phyloP scores from a whole-genome alignment of 768 basidiomycete genomes.

The Podaxis mareebaensis region DNA sequence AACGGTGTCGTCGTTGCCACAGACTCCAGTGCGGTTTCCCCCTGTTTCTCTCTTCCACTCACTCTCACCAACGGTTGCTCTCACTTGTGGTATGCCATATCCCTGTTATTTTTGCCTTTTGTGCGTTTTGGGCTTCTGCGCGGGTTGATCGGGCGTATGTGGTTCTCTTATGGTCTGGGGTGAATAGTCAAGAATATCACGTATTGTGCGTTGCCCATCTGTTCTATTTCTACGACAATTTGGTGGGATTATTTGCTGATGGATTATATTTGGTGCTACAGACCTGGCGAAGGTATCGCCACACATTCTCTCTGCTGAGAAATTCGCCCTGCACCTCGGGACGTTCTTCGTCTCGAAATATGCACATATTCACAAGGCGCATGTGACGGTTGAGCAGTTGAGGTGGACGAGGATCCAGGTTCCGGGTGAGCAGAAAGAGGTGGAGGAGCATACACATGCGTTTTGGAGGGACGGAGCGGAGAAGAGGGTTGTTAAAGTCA shows the following conservation, averaged over 20 bases:
- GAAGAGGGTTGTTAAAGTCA: constrained; percentile 66
- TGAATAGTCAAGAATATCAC: constrained; percentile 66
- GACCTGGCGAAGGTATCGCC: constrained; percentile 90
- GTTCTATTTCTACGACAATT: background rate
- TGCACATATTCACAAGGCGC: constrained; percentile 68
- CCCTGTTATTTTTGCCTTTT: background rate
- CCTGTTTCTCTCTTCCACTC: background rate
- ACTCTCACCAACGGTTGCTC: background rate
- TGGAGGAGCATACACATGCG: constrained; percentile 65
- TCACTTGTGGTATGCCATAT: background rate
- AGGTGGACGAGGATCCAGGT: constrained; percentile 82
- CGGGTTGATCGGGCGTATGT: background rate
- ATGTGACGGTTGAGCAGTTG: constrained; percentile 73
- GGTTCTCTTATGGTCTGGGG: constrained; percentile 1
- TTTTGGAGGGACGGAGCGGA: constrained; percentile 92
- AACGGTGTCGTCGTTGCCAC: constrained; percentile 90
- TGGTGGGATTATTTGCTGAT: background rate
- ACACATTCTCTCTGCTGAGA: constrained; percentile 78
- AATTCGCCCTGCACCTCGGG: constrained; percentile 86
- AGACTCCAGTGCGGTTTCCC: constrained; percentile 70
- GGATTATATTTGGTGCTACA: constrained; percentile 24
- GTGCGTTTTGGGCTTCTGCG: background rate
- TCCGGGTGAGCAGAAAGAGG: constrained; percentile 32
- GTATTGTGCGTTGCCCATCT: constrained; percentile 43
- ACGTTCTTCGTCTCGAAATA: constrained; percentile 83